Conservation (phyloP, 176 grass and related monocot genomes). For the Musa troglodytarum region DNA sequence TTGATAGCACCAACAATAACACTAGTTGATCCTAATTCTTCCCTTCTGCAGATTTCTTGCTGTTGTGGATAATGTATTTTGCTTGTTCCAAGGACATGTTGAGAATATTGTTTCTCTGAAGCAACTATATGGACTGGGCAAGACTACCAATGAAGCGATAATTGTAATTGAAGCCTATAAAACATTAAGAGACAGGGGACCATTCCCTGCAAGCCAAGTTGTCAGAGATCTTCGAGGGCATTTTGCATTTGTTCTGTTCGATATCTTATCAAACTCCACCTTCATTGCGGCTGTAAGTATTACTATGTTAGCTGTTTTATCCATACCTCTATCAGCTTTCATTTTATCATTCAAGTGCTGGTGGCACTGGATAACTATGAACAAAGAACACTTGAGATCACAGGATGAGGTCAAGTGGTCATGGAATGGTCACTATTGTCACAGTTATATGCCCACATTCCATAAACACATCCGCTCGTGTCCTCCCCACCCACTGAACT, state of each 20-base stretch:
- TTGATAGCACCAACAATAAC: no score
- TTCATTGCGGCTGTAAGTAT: constrained; percentile 60
- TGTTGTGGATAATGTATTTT: constrained; percentile 48
- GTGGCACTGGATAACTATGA: no score
- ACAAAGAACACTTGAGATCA: no score
- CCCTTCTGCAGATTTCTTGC: constrained; percentile 36
- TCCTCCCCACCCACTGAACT: no score
- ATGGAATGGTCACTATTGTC: neutral
- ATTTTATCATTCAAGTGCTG: neutral
- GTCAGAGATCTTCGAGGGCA: constrained; percentile 61
- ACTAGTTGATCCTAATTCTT: neutral
- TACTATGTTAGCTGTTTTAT: neutral
- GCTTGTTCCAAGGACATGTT: constrained; percentile 50
- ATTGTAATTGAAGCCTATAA: constrained; percentile 79
- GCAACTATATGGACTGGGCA: constrained; percentile 61
- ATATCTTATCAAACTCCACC: constrained; percentile 39
- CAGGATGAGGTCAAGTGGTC: no score
- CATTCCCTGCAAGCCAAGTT: constrained; percentile 70
- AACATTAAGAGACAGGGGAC: constrained; percentile 76
- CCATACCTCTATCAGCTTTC: neutral
- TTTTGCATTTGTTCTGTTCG: constrained; percentile 55
- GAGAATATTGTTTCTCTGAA: constrained; percentile 52
- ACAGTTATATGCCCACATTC: no score
- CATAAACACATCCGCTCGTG: no score
- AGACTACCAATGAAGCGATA: constrained; percentile 48